Conservation (phyloP, 805 yeast species). For the Kregervanrija pseudodelftensis region DNA sequence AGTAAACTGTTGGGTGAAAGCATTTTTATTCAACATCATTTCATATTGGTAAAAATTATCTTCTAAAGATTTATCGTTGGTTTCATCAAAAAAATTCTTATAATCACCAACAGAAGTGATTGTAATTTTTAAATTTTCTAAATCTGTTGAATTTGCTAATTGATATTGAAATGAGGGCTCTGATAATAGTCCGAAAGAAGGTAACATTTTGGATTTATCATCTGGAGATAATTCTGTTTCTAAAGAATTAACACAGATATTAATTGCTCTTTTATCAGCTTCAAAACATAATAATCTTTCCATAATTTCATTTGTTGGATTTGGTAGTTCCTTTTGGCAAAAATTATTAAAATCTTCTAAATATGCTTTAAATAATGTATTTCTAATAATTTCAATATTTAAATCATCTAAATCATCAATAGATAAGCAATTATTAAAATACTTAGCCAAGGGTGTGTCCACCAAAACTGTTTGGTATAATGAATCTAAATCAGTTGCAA, state of each 20-base stretch:
- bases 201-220: conserved; percentile 67
- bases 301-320: conserved; percentile 83
- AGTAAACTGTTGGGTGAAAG: conserved; percentile 95
- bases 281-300: conserved; percentile 71
- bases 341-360: conserved; percentile 79
- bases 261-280: conserved; percentile 91
- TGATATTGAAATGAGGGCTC: conserved; percentile 63
- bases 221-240: conserved; percentile 72
- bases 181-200: conserved; percentile 67
- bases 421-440: conserved; percentile 81
- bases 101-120: conserved; percentile 63
- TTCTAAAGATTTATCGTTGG: conserved; percentile 61
- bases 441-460: conserved; percentile 97
- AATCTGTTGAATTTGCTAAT: conserved; percentile 73
- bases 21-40: conserved; percentile 86
- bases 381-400: conserved; percentile 91
- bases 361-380: conserved; percentile 86
- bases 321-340: conserved; percentile 49
- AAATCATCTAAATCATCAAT: conserved; percentile 90
- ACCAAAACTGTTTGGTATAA: conserved; percentile 86
- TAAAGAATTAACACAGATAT: conserved; percentile 84
- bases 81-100: conserved; percentile 46
- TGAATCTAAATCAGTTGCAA: conserved; percentile 93
- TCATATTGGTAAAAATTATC: conserved; percentile 91
- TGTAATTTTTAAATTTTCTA: conserved; percentile 68